phyloP scores from a whole-genome alignment of 2,329 filamentous ascomycete genomes.

The Aspergillus felis region DNA sequence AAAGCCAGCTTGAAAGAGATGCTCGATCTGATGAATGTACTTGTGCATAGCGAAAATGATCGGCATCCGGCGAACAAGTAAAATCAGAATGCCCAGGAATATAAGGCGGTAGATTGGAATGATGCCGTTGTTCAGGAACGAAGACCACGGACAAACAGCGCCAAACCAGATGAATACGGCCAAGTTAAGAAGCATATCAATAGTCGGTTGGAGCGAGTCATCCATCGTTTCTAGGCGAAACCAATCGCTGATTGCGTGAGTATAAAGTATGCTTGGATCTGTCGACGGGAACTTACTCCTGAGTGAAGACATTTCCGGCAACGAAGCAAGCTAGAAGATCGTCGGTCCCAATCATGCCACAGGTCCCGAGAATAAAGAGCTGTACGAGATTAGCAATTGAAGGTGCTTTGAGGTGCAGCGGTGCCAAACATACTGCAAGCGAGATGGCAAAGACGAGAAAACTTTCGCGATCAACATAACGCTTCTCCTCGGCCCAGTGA shows the following conservation, averaged over 20 bases:
- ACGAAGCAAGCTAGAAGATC: conserved; percentile 91
- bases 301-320: conserved; percentile 85
- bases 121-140: conserved; percentile 63
- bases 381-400: conserved; percentile 23
- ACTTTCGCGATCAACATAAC: conserved; percentile 80
- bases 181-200: conserved; percentile 91
- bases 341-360: conserved; percentile 80
- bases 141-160: conserved; percentile 74
- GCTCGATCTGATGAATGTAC: conserved; percentile 74
- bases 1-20: conserved; percentile 71
- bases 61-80: conserved; percentile 73
- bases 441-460: conserved; percentile 84
- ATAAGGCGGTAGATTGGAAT: conserved; percentile 72
- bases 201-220: conserved; percentile 87
- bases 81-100: conserved; percentile 67
- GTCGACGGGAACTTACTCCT: conserved; percentile 55
- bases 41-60: conserved; percentile 70
- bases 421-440: conserved; percentile 57
- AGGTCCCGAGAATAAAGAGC: conserved; percentile 82
- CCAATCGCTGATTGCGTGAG: conserved; percentile 61
- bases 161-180: conserved; percentile 89
- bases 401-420: neutral
- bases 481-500: conserved; percentile 76
- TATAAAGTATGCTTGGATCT: neutral
- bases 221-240: conserved; percentile 85